Conservation (phyloP, 2,329 filamentous ascomycete genomes). For the Immersiporthe knoxdaviesiana region DNA sequence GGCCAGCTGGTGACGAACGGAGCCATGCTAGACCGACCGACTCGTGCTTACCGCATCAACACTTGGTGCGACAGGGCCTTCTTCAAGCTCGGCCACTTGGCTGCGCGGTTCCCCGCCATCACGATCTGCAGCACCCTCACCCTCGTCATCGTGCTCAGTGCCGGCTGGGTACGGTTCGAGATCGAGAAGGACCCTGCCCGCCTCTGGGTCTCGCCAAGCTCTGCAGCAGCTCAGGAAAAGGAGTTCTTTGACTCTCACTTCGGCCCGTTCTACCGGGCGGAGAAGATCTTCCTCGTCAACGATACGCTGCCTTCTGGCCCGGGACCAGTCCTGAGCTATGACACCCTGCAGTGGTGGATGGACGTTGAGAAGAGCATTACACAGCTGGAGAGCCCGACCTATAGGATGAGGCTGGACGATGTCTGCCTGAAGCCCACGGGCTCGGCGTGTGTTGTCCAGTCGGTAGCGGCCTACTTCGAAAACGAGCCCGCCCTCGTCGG, state of each 20-base stretch:
- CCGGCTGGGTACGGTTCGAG: conserved; percentile 88
- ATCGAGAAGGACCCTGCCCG: conserved; percentile 88
- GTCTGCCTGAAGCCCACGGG: conserved; percentile 94
- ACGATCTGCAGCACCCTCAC: conserved; percentile 80
- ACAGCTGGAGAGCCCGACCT: conserved; percentile 69
- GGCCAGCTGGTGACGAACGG: conserved; percentile 78
- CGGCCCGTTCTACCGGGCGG: conserved; percentile 91
- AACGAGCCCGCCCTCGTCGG: conserved; percentile 65
- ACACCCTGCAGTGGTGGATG: conserved; percentile 93
- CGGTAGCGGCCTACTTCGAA: conserved; percentile 86
- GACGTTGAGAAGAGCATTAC: conserved; percentile 80
- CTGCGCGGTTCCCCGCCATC: conserved; percentile 80
- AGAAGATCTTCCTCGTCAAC: conserved; percentile 93
- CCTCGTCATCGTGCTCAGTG: conserved; percentile 75
- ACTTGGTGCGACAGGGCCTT: conserved; percentile 81
- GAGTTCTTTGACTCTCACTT: conserved; percentile 91
- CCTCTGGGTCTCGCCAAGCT: conserved; percentile 95
- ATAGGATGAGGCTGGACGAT: conserved; percentile 73
- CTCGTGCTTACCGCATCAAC: conserved; percentile 81
- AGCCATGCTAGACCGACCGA: conserved; percentile 77
- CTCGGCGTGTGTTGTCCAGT: conserved; percentile 89
- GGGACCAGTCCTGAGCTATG: conserved; percentile 82
- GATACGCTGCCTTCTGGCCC: conserved; percentile 68
- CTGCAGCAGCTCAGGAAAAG: conserved; percentile 89
- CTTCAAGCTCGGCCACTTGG: conserved; percentile 75